Conservation (phyloP, 805 yeast genomes). For the Ogataea trehalophila region DNA sequence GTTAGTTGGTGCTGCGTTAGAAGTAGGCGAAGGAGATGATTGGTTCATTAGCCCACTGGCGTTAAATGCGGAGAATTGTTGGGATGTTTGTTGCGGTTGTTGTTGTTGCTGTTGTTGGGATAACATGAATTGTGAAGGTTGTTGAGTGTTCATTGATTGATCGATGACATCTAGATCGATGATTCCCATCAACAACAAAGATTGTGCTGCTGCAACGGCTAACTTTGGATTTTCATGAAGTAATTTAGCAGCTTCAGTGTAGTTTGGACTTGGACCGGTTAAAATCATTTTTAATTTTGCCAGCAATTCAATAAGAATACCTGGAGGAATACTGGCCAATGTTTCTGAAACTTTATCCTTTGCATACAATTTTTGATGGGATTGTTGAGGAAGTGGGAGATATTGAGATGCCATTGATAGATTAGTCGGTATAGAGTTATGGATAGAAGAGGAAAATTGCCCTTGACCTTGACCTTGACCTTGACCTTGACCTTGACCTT, state of each 20-base stretch:
- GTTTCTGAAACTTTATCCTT: slow-evolving; percentile 59
- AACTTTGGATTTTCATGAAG: slow-evolving; percentile 50
- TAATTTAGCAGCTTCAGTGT: slow-evolving; percentile 47
- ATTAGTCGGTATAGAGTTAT: slow-evolving; percentile 39
- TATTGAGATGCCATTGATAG: slow-evolving; percentile 49
- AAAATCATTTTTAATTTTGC: slow-evolving; percentile 59
- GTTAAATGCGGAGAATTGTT: not conserved
- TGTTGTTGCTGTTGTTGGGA: slow-evolving; percentile 14
- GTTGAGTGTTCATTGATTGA: slow-evolving; percentile 36
- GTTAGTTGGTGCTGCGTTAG: slow-evolving; percentile 4
- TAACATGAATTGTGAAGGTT: too few relatives aligned
- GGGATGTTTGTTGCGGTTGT: slow-evolving; percentile 9
- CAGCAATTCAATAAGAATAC: slow-evolving; percentile 62
- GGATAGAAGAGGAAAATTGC: not conserved
- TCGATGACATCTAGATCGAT: slow-evolving; percentile 65
- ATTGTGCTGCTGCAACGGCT: slow-evolving; percentile 68
- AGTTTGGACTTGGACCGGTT: slow-evolving; percentile 45
- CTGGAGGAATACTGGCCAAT: slow-evolving; percentile 62
- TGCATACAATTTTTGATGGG: slow-evolving; percentile 30
- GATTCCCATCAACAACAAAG: slow-evolving; percentile 71
- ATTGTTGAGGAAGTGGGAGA: slow-evolving; percentile 45
- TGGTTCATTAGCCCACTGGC: not conserved
- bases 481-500: slow-evolving; percentile 7
- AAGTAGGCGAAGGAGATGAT: slow-evolving; percentile 1
- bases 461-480: slow-evolving; percentile 11